These are phyloP conservation scores for Prunus mira DNA, from an alignment of 306 rosid species.

Conservation along the genomic window DNA sequence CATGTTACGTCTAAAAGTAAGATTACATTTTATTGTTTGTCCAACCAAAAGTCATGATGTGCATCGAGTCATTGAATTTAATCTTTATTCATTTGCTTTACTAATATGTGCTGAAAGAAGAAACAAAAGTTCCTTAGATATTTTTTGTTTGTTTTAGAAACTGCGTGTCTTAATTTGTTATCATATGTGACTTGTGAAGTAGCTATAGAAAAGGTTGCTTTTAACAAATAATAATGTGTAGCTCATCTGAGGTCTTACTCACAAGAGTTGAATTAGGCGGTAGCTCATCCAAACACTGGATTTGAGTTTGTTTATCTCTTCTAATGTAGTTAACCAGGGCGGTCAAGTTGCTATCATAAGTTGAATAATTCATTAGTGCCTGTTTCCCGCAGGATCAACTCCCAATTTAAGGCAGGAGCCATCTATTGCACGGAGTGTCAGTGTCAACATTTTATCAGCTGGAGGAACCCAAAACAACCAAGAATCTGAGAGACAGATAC, in stretches of 20 bases:
- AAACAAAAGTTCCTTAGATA: background rate
- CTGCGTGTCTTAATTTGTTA: background rate
- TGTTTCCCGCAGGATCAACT: constrained; percentile 50
- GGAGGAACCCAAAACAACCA: constrained; percentile 61
- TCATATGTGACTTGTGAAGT: background rate
- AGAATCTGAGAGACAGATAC: constrained; percentile 76
- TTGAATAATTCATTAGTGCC: constrained; percentile 12
- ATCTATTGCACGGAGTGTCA: constrained; percentile 50
- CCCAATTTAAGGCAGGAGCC: constrained; percentile 39
- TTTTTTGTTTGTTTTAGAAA: background rate
- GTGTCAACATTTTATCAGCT: constrained; percentile 65
- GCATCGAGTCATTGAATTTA: too few relatives aligned
- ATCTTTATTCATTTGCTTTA: too few relatives aligned
- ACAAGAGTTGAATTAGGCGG: background rate
- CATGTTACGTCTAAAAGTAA: background rate
- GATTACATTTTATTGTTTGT: background rate
- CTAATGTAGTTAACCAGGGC: background rate
- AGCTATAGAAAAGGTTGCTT: background rate
- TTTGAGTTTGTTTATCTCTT: background rate
- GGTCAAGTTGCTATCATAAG: background rate
- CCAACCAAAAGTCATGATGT: too few relatives aligned
- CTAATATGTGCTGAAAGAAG: too few relatives aligned
- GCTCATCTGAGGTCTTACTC: background rate
- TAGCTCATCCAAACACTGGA: background rate
- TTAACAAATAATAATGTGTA: background rate